phyloP scores from a whole-genome alignment of 2,329 filamentous ascomycete species.

The Aspergillus felis region DNA sequence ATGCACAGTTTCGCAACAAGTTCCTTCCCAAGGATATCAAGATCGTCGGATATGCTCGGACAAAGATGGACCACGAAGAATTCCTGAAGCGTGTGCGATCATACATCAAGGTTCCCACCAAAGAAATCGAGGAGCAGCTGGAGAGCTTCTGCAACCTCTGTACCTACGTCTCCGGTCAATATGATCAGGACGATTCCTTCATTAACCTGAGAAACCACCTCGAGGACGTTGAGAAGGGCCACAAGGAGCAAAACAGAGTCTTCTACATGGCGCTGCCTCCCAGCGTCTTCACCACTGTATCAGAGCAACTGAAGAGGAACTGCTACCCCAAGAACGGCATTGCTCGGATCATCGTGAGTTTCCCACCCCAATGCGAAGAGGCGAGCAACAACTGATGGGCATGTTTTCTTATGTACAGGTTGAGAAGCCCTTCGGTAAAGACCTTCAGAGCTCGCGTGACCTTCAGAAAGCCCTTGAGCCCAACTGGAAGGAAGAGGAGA shows the following conservation, averaged over 20 bases:
- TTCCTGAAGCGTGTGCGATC: constrained; percentile 92
- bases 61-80: constrained; percentile 98
- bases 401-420: constrained; percentile 54
- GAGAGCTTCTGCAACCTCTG: constrained; percentile 84
- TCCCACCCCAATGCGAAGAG: not conserved
- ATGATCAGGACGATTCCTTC: constrained; percentile 96
- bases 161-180: constrained; percentile 94
- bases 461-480: constrained; percentile 92
- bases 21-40: constrained; percentile 94
- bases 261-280: constrained; percentile 99
- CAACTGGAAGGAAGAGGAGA: constrained; percentile 97
- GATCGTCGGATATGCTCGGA: constrained; percentile 98
- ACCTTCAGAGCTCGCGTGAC: constrained; percentile 87
- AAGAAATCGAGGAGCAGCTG: constrained; percentile 93
- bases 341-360: constrained; percentile 83
- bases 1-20: constrained; percentile 84
- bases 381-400: constrained; percentile 17
- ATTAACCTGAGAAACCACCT: constrained; percentile 79
- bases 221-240: constrained; percentile 75
- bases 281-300: constrained; percentile 96
- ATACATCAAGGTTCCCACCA: constrained; percentile 98
- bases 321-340: constrained; percentile 92
- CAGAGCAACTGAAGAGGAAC: constrained; percentile 93
- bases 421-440: constrained; percentile 99
- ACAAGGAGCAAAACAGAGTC: constrained; percentile 80